Percentiles rank a stretch among this genome's conserved stretches.
Conservation (phyloP, 805 yeast genomes). For the Lachancea kluyveri region DNA sequence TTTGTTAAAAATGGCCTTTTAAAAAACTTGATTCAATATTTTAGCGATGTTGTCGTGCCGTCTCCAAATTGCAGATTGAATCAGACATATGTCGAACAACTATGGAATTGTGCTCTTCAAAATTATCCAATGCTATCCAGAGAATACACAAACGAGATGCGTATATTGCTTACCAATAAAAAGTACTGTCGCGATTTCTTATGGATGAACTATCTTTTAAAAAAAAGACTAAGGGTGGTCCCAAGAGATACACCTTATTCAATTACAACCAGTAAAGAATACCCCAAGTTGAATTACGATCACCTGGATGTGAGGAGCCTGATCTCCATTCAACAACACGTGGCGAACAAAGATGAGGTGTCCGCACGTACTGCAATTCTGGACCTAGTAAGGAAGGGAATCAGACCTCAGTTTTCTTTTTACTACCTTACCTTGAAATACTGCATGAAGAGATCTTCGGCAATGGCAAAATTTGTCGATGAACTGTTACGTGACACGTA, state of each 20-base stretch:
- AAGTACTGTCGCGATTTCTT: slow-evolving; percentile 10
- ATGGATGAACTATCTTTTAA: slow-evolving; percentile 9
- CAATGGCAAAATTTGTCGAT: slow-evolving; percentile 16
- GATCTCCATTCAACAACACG: slow-evolving; percentile 2
- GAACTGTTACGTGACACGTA: slow-evolving; percentile 12
- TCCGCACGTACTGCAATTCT: slow-evolving; percentile 12
- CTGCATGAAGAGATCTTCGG: slow-evolving; percentile 12
- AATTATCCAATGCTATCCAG: slow-evolving; percentile 16
- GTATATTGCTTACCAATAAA: slow-evolving; percentile 11
- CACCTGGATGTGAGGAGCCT: slow-evolving; percentile 9
- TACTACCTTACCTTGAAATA: slow-evolving; percentile 17
- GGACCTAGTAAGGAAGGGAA: slow-evolving; percentile 19
- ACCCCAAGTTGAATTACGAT: slow-evolving; percentile 2
- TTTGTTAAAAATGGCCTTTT: slow-evolving; percentile 20
- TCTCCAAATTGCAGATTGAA: slow-evolving; percentile 2
- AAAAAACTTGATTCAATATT: slow-evolving; percentile 14
- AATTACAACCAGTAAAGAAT: slow-evolving; percentile 1
- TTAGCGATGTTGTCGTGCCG: slow-evolving; percentile 8
- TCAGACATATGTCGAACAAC: slow-evolving; percentile 12
- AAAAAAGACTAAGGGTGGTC: slow-evolving; percentile 1
- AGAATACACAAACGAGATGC: slow-evolving; percentile 21
- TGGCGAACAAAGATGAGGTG: slow-evolving; percentile 7
- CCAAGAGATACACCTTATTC: background rate
- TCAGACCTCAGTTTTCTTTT: slow-evolving; percentile 16
- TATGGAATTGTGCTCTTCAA: slow-evolving; percentile 18